phyloP scores from a whole-genome alignment of 805 yeast species.

The Yarrowia porcina region DNA sequence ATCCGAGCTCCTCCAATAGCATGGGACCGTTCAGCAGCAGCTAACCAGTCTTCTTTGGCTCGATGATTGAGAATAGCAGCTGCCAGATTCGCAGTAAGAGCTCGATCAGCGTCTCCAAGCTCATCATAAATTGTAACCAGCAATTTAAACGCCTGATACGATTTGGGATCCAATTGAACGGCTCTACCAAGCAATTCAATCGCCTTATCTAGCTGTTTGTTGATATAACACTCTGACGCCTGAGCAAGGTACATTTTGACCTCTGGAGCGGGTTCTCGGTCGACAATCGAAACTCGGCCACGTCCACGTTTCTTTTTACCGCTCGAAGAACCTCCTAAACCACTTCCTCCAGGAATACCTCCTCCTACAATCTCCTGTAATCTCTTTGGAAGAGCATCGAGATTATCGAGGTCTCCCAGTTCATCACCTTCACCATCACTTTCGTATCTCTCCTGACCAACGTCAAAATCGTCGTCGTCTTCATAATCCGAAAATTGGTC shows the following conservation, averaged over 20 bases:
- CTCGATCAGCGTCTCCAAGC: constrained; percentile 38
- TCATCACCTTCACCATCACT: constrained; percentile 13
- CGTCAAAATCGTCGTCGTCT: constrained; percentile 21
- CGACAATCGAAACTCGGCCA: constrained; percentile 41
- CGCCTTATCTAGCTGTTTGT: constrained; percentile 42
- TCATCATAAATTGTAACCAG: constrained; percentile 50
- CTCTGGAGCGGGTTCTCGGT: constrained; percentile 51
- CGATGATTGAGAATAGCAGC: constrained; percentile 75
- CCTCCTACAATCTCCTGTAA: constrained; percentile 29
- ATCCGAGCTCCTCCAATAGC: constrained; percentile 50
- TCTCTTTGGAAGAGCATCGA: constrained; percentile 1
- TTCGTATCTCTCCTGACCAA: not conserved
- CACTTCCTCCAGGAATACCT: constrained; percentile 24
- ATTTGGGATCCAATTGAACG: constrained; percentile 34
- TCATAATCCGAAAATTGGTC: constrained; percentile 23
- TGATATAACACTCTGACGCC: constrained; percentile 79
- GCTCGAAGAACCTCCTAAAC: not conserved
- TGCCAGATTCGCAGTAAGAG: constrained; percentile 38
- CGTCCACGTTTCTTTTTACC: constrained; percentile 33
- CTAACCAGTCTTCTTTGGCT: constrained; percentile 80
- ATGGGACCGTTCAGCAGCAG: constrained; percentile 79
- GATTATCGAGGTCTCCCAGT: not conserved
- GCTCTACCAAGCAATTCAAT: constrained; percentile 37
- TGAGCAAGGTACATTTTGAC: constrained; percentile 60
- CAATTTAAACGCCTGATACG: constrained; percentile 36